Evolutionary conservation across 768 basidiomycete species (phyloP), one percentile per base, ranked within the genome.

Genomic region (Lactarius pseudohatsudake): DNA sequence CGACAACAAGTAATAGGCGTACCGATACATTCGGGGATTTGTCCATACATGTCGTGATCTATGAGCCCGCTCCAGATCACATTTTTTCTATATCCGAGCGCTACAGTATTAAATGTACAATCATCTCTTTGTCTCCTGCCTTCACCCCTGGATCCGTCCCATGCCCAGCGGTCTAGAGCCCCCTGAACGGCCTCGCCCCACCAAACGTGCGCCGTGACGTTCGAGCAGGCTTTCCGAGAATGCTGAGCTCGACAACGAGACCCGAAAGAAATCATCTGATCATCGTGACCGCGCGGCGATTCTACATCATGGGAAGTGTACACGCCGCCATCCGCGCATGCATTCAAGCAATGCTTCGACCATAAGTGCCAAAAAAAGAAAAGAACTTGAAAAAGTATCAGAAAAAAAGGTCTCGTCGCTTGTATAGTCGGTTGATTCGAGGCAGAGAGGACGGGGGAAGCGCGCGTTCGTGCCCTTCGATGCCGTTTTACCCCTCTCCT

Each of bases 271-370:
- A 28, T 26, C 26, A 26, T 53, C 50, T 53, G 22, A 22, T 45
- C 43, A 53, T 53, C 50, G 13, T 15, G 50, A 53, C 50, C 50
- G 15, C 26, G 26, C 47, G 13, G n/a, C 47, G 47, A 50, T 50
- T 53, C 50, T 53, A 53, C 50, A 53, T 53, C 26, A 38, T 11
- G 50, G 26, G 5, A 53, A 53, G 6, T 53, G 26, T 28, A 53
- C 50, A 26, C 50, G 50, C 50, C 50, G 50, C 50, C 50, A 26
- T 28, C 26, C 22, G 50, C 50, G 50, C 50, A 53, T 53, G 41
- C 41, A 41, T 41, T 41, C 41, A 18, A 18, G 41, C 41, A 41
- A 18, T 41, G 41, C 41, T 41, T 41, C 36, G 50, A 53, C 34
- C 6, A 38, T 40, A 62, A 62, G 36, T 6, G 30, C 16, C 9